Conservation (phyloP, 1,139 yeast genomes). For the Candida neerlandica region DNA sequence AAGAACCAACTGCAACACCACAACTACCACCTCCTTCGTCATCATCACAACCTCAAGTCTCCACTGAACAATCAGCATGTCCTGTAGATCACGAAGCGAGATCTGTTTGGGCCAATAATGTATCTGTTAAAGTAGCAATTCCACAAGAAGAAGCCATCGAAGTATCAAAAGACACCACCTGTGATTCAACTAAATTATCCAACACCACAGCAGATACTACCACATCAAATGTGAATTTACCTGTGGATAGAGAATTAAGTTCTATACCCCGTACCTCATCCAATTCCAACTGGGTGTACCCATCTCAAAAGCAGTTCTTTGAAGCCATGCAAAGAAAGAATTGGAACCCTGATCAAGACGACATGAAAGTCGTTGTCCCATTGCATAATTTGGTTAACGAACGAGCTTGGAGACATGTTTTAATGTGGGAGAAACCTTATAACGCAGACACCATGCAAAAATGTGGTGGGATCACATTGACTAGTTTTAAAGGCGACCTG, state of each 20-base stretch:
- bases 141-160: slow-evolving; percentile 43
- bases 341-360: slow-evolving; percentile 80
- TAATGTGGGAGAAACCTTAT: slow-evolving; percentile 74
- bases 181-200: slow-evolving; percentile 47
- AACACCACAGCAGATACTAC: slow-evolving; percentile 24
- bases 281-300: slow-evolving; percentile 83
- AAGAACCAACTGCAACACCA: slow-evolving; percentile 1
- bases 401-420: slow-evolving; percentile 84
- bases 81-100: slow-evolving; percentile 71
- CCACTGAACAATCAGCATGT: slow-evolving; percentile 47
- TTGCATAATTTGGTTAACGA: slow-evolving; percentile 94
- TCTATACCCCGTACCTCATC: slow-evolving; percentile 80
- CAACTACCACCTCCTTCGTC: too few species aligned
- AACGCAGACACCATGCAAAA: slow-evolving; percentile 48
- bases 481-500: slow-evolving; percentile 88
- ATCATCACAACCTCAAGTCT: slow-evolving; percentile 18
- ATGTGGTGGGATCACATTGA: slow-evolving; percentile 85
- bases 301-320: slow-evolving; percentile 91
- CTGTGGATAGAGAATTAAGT: slow-evolving; percentile 74
- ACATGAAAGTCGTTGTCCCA: slow-evolving; percentile 91
- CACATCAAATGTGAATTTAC: slow-evolving; percentile 39
- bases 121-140: slow-evolving; percentile 31
- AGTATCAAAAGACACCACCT: slow-evolving; percentile 46
- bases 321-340: slow-evolving; percentile 92
- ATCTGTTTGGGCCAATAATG: slow-evolving; percentile 54